Percentiles rank a stretch among this genome's conserved stretches.
Conservation (phyloP, 176 grass and related monocot species). For the Puya raimondii region DNA sequence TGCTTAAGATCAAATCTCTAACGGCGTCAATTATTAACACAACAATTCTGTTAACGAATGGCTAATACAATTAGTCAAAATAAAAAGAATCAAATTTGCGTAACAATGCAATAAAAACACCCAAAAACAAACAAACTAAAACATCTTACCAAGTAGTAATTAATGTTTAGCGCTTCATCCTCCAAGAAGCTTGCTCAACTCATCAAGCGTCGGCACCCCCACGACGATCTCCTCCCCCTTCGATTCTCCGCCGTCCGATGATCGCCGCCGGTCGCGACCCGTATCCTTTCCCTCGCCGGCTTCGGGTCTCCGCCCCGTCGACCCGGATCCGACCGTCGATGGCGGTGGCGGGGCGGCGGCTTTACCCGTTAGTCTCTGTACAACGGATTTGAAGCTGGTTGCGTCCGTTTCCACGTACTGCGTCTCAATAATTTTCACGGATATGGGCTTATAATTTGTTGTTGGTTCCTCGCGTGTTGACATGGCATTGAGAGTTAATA, state of each 20-base stretch:
- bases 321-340: background rate
- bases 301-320: background rate
- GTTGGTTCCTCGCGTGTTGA: constrained; percentile 16
- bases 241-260: background rate
- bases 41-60: too few species aligned
- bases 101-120: too few species aligned
- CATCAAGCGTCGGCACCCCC: background rate
- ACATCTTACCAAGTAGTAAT: too few species aligned
- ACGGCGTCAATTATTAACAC: too few species aligned
- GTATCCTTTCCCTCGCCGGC: background rate
- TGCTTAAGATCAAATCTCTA: too few species aligned
- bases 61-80: too few species aligned
- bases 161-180: background rate
- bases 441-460: constrained; percentile 23
- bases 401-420: constrained; percentile 46
- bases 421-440: constrained; percentile 68
- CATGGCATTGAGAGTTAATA: background rate
- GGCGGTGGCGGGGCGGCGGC: background rate
- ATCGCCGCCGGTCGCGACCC: background rate
- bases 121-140: background rate
- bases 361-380: constrained; percentile 61
- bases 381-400: constrained; percentile 55
- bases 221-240: background rate
- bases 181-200: background rate
- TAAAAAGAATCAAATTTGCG: too few species aligned